These are phyloP conservation scores for Globisporangium perplexum DNA, from an alignment of 352 stramenopile genomes.

Conservation along the genomic window DNA sequence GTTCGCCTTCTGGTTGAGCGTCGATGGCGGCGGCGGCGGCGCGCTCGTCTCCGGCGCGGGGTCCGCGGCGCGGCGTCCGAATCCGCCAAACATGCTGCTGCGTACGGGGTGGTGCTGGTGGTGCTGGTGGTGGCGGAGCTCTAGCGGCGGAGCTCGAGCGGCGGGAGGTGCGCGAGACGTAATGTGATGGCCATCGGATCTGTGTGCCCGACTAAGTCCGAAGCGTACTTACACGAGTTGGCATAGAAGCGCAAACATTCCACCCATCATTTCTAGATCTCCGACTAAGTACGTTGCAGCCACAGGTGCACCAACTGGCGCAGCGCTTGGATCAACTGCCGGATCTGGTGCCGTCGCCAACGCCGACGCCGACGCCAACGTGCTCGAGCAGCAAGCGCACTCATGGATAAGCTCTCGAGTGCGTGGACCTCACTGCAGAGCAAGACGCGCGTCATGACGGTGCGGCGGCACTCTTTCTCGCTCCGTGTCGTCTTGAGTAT, in stretches of 20 bases:
- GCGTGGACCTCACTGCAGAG: slow-evolving; percentile 11
- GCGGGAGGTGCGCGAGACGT: neutral
- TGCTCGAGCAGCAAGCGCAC: neutral
- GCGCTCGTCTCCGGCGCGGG: slow-evolving; percentile 11
- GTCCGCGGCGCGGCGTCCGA: slow-evolving; percentile 12
- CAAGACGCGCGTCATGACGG: slow-evolving; percentile 5
- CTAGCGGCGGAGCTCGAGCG: too few species aligned
- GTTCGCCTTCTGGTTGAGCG: slow-evolving; percentile 19
- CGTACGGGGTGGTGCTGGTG: neutral
- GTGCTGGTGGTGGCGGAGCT: neutral
- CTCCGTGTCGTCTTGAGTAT: too few species aligned
- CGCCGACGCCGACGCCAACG: too few species aligned
- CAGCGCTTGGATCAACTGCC: neutral
- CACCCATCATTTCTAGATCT: neutral
- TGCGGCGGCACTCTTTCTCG: neutral
- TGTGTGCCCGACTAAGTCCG: too few species aligned
- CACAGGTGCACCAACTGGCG: neutral
- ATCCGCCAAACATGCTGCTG: slow-evolving; percentile 18
- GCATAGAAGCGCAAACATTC: neutral
- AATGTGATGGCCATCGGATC: neutral
- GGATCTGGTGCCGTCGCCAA: neutral
- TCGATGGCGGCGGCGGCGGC: slow-evolving; percentile 2
- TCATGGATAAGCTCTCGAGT: slow-evolving; percentile 12
- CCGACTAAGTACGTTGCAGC: neutral
- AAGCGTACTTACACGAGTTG: neutral